phyloP scores from a whole-genome alignment of 305 asterid species.

The Plantago coronopus region DNA sequence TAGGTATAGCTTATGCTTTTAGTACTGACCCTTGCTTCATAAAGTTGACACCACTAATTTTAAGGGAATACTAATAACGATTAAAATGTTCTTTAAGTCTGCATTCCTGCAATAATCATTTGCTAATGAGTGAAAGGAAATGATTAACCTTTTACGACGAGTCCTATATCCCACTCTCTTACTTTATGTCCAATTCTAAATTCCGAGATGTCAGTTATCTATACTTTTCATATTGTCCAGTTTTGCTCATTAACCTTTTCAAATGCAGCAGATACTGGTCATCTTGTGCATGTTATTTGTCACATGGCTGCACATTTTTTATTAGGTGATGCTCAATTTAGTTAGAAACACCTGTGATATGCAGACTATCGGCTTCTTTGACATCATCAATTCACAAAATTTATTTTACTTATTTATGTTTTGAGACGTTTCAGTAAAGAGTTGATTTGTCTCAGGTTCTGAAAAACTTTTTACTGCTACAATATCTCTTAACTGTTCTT shows the following conservation, averaged over 20 bases:
- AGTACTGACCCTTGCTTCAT: background rate
- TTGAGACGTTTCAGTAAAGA: constrained; percentile 9
- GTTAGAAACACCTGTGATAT: background rate
- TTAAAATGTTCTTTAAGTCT: no score
- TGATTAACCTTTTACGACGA: background rate
- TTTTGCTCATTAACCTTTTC: constrained; percentile 4
- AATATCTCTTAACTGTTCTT: constrained; percentile 68
- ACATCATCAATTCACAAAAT: background rate
- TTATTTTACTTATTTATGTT: constrained; percentile 6
- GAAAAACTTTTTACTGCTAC: constrained; percentile 71
- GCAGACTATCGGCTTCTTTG: no score
- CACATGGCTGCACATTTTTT: background rate
- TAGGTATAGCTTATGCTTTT: background rate
- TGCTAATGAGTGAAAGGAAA: no score
- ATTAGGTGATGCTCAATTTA: constrained; percentile 3
- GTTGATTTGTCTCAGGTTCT: constrained; percentile 51
- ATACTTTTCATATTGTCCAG: no score
- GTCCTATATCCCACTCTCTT: background rate
- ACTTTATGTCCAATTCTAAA: no score
- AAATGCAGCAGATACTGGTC: constrained; percentile 6
- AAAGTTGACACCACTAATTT: no score
- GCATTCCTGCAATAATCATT: no score
- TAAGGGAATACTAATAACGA: no score
- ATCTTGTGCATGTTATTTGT: constrained; percentile 10
- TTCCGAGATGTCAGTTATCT: no score